Evolutionary conservation across 2,329 filamentous ascomycete species (phyloP).

Genomic region (Tolypocladium guangdongense): DNA sequence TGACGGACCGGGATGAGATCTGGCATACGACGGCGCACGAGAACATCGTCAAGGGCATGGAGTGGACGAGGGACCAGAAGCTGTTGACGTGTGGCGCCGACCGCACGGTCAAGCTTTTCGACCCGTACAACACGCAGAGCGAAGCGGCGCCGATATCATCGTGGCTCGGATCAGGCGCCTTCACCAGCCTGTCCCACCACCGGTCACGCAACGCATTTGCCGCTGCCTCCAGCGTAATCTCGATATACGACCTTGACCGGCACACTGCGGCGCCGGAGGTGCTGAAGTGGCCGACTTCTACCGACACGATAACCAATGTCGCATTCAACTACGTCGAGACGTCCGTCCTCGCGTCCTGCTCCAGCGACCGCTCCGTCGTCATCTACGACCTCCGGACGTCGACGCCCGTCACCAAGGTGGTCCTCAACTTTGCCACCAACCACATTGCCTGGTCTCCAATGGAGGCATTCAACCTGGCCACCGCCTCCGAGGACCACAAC

Average conservation of each 20-base stretch:
- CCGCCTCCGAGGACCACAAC: slow-evolving; percentile 92
- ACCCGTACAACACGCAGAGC: slow-evolving; percentile 66
- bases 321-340: slow-evolving; percentile 93
- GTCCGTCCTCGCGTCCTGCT: slow-evolving; percentile 75
- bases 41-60: slow-evolving; percentile 84
- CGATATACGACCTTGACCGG: slow-evolving; percentile 78
- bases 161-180: slow-evolving; percentile 74
- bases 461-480: slow-evolving; percentile 91
- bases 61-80: slow-evolving; percentile 79
- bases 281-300: slow-evolving; percentile 74
- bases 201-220: slow-evolving; percentile 70
- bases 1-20: slow-evolving; percentile 59
- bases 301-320: slow-evolving; percentile 82
- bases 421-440: slow-evolving; percentile 75
- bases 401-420: slow-evolving; percentile 68
- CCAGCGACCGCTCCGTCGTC: slow-evolving; percentile 75
- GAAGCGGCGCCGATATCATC: slow-evolving; percentile 66
- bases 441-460: slow-evolving; percentile 88
- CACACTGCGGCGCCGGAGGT: slow-evolving; percentile 73
- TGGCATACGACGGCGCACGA: slow-evolving; percentile 80
- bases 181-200: slow-evolving; percentile 77
- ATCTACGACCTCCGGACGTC: slow-evolving; percentile 88
- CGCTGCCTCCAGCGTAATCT: slow-evolving; percentile 64
- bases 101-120: slow-evolving; percentile 79
- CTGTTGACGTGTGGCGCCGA: slow-evolving; percentile 81